Evolutionary conservation across 768 basidiomycete genomes (phyloP).

Genomic region (Mycena pura): DNA sequence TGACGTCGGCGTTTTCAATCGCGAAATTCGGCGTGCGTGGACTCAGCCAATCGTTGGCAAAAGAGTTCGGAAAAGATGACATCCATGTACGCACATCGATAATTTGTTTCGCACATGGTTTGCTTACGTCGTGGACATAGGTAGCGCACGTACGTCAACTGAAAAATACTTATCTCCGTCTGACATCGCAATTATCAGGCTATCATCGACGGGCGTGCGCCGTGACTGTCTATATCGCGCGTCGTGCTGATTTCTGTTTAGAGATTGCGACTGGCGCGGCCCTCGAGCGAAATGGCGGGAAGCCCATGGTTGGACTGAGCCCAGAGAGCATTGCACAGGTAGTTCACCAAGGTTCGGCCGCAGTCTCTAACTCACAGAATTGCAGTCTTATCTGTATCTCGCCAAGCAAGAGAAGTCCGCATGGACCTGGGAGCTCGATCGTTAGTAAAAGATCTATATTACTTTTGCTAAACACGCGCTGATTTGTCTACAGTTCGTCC

Average conservation of each 20-base stretch:
- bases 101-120: no score
- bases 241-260: constrained; percentile 19
- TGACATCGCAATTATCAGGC: neutral
- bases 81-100: constrained; percentile 78
- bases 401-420: constrained; percentile 72
- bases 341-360: constrained; percentile 20
- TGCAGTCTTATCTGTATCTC: constrained; percentile 70
- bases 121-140: no score
- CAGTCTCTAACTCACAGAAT: neutral
- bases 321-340: constrained; percentile 78
- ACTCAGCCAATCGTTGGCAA: constrained; percentile 72
- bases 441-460: constrained; percentile 49
- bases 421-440: constrained; percentile 83
- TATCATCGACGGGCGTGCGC: constrained; percentile 6
- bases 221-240: no score
- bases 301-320: constrained; percentile 55
- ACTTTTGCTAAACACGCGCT: neutral
- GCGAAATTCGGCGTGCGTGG: constrained; percentile 68
- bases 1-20: constrained; percentile 67
- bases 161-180: neutral
- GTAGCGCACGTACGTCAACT: constrained; percentile 15
- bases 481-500: constrained; percentile 42
- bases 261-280: constrained; percentile 43
- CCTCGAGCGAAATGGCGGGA: constrained; percentile 31
- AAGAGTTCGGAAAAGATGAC: constrained; percentile 76